Conservation (phyloP, 257 asterid species). For the Hygrophila difformis region DNA sequence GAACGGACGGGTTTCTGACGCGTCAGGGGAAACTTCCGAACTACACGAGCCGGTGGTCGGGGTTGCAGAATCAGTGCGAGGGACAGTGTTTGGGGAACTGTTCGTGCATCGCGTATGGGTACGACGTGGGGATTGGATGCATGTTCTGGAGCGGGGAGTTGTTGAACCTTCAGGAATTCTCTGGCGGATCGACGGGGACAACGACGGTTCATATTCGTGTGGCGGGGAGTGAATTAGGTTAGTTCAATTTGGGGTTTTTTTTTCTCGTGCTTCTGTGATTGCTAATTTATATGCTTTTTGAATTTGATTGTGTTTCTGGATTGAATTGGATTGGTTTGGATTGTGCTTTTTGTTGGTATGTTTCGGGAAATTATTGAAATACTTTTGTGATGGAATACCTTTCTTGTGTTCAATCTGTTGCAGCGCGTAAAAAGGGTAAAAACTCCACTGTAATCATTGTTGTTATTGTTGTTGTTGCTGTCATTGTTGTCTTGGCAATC, state of each 20-base stretch:
- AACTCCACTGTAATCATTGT: slow-evolving; percentile 18
- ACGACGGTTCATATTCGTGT: slow-evolving; percentile 41
- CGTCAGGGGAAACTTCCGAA: slow-evolving; percentile 37
- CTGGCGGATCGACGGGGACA: slow-evolving; percentile 19
- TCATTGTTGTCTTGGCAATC: no score
- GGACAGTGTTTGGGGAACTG: slow-evolving; percentile 34
- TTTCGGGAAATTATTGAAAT: no score
- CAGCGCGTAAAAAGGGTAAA: slow-evolving; percentile 21
- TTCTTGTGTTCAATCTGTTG: slow-evolving; percentile 14
- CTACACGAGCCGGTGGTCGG: slow-evolving; percentile 20
- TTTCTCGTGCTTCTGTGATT: not conserved
- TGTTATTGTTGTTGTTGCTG: slow-evolving; percentile 10
- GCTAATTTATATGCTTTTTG: not conserved
- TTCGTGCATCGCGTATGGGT: slow-evolving; percentile 48
- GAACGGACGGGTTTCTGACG: slow-evolving; percentile 35
- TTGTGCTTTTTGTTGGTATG: no score
- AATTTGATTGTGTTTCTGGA: not conserved
- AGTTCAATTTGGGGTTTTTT: not conserved
- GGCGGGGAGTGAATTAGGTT: slow-evolving; percentile 43
- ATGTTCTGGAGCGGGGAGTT: slow-evolving; percentile 36
- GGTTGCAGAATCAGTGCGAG: slow-evolving; percentile 24
- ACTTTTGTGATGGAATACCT: not conserved
- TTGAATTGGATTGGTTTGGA: not conserved
- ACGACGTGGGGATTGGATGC: slow-evolving; percentile 31
- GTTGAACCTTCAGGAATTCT: slow-evolving; percentile 32